A percentile compares a stretch with the other conserved stretches of the same genome.
phyloP scores from a whole-genome alignment of 2,329 filamentous ascomycete species.

The Pseudogymnoascus sp. region DNA sequence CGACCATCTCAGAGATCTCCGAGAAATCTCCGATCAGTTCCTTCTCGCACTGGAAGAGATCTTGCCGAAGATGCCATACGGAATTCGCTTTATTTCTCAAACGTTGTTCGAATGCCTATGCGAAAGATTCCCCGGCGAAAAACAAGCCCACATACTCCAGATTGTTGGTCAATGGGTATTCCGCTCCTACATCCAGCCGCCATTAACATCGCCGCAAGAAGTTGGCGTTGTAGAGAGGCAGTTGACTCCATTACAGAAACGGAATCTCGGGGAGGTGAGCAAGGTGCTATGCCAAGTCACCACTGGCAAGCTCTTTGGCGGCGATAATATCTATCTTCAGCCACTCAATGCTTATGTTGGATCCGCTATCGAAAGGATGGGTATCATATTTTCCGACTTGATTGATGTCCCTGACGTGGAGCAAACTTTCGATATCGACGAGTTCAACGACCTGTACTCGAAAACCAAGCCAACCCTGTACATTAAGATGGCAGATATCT shows the following conservation, averaged over 20 bases:
- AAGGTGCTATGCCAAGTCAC: conserved; percentile 88
- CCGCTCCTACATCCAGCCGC: conserved; percentile 88
- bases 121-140: conserved; percentile 71
- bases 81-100: conserved; percentile 78
- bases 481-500: conserved; percentile 97
- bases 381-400: conserved; percentile 66
- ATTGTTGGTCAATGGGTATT: conserved; percentile 87
- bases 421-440: conserved; percentile 92
- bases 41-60: conserved; percentile 75
- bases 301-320: conserved; percentile 82
- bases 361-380: conserved; percentile 74
- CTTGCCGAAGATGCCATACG: conserved; percentile 84
- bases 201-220: conserved; percentile 81
- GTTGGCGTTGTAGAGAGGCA: conserved; percentile 88
- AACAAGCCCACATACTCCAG: conserved; percentile 70
- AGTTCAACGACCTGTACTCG: conserved; percentile 96
- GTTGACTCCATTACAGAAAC: conserved; percentile 83
- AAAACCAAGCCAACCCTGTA: conserved; percentile 97
- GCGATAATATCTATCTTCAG: conserved; percentile 91
- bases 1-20: conserved; percentile 83
- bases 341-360: conserved; percentile 87
- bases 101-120: conserved; percentile 77
- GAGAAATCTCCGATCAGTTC: conserved; percentile 91
- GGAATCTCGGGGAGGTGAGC: conserved; percentile 81
- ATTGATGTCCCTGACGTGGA: conserved; percentile 84